Evolutionary conservation across 306 rosid species (phyloP).

Genomic region (Gillenia trifoliata): DNA sequence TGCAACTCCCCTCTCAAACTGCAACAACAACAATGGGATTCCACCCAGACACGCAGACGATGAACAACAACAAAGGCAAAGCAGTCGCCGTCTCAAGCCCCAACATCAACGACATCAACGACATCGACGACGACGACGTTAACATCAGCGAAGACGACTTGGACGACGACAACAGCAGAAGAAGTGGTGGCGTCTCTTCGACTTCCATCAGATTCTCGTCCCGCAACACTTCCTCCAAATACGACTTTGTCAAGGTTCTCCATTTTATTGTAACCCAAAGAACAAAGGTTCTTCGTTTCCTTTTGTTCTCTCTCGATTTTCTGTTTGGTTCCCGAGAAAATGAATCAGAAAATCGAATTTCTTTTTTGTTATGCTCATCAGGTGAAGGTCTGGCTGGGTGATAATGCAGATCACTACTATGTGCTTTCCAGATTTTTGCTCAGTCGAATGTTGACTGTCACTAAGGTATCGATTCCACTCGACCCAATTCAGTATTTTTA

Average conservation of each 20-base stretch:
- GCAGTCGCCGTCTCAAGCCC: slow-evolving; percentile 22
- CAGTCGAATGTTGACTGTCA: slow-evolving; percentile 85
- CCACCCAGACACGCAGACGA: background rate
- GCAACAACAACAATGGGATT: background rate
- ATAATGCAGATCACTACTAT: slow-evolving; percentile 91
- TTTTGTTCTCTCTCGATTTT: background rate
- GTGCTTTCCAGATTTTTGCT: slow-evolving; percentile 91
- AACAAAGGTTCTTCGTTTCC: background rate
- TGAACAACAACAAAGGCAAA: slow-evolving; percentile 33
- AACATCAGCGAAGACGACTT: slow-evolving; percentile 39
- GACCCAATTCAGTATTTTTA: background rate
- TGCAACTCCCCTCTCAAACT: background rate
- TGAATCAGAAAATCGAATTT: background rate
- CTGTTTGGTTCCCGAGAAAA: slow-evolving; percentile 9
- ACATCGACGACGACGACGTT: background rate
- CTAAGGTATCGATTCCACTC: slow-evolving; percentile 50
- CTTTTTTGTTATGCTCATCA: slow-evolving; percentile 13
- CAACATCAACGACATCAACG: background rate
- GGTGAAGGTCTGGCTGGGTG: slow-evolving; percentile 99
- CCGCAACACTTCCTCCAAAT: slow-evolving; percentile 87
- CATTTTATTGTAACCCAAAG: background rate
- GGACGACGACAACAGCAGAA: slow-evolving; percentile 22
- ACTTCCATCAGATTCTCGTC: slow-evolving; percentile 54
- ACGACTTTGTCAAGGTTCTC: slow-evolving; percentile 84
- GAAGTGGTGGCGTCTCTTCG: slow-evolving; percentile 15